Evolutionary conservation across 2,329 filamentous ascomycete species (phyloP).

Genomic region (Hirsutella thompsonii): DNA sequence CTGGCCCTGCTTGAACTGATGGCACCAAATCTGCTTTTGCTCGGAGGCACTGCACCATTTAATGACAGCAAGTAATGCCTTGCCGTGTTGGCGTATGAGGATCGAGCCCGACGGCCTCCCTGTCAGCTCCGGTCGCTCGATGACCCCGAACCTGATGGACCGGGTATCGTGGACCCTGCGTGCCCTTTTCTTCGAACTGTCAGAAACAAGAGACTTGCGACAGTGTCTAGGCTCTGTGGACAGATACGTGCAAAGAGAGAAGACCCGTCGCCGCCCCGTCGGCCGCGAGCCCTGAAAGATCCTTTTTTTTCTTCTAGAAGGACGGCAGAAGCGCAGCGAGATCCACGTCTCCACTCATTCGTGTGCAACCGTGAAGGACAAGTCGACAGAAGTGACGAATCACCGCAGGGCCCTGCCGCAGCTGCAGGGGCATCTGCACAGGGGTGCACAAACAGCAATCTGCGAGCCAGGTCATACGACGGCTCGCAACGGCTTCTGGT

Average conservation of each 20-base stretch:
- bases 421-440: slow-evolving; percentile 3
- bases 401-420: background rate
- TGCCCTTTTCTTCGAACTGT: background rate
- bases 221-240: too few species aligned
- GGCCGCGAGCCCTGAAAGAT: too few species aligned
- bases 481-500: slow-evolving; percentile 4
- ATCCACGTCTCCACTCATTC: background rate
- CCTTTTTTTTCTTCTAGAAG: slow-evolving; percentile 15
- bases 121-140: background rate
- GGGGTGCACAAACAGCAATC: slow-evolving; percentile 2
- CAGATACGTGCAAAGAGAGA: too few species aligned
- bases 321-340: slow-evolving; percentile 14
- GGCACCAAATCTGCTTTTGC: too few species aligned
- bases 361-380: background rate
- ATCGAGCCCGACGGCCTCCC: background rate
- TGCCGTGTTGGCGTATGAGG: background rate
- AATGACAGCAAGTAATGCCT: background rate
- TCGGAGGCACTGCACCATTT: too few species aligned
- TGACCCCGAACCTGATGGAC: too few species aligned
- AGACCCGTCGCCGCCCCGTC: too few species aligned
- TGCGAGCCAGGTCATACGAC: slow-evolving; percentile 6
- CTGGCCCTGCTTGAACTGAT: too few species aligned
- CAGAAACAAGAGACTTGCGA: background rate
- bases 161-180: background rate
- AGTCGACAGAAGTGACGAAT: background rate